phyloP scores from a whole-genome alignment of 805 yeast species.

The Metschnikowia arizonensis region DNA sequence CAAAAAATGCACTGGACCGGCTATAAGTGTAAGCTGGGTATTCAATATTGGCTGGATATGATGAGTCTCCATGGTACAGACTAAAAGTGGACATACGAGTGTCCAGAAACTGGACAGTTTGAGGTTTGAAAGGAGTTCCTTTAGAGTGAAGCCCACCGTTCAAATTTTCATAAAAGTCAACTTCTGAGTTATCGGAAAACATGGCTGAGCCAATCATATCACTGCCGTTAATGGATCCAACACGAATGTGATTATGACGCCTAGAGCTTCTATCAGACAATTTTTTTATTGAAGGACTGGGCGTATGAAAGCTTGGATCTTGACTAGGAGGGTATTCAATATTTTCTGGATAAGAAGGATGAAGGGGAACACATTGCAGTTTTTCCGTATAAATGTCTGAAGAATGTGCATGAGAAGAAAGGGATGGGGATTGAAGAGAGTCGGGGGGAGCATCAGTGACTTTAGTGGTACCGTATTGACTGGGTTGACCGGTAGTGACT shows the following conservation, averaged over 20 bases:
- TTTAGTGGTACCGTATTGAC: too few species aligned
- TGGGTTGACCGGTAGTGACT: too few species aligned
- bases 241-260: constrained; percentile 11
- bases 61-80: constrained; percentile 5
- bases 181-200: constrained; percentile 14
- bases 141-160: constrained; percentile 18
- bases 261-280: constrained; percentile 1
- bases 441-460: too few species aligned
- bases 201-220: constrained; percentile 7
- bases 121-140: constrained; percentile 1
- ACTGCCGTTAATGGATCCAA: constrained; percentile 10
- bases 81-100: constrained; percentile 7
- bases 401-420: background rate
- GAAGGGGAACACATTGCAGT: background rate
- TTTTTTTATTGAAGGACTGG: background rate
- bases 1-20: constrained; percentile 10
- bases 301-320: background rate
- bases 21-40: constrained; percentile 17
- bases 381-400: background rate
- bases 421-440: too few species aligned
- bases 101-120: constrained; percentile 9
- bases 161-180: constrained; percentile 18
- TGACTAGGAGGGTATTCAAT: background rate
- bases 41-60: constrained; percentile 9
- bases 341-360: constrained; percentile 4